Evolutionary conservation across 129 eudicot genomes (phyloP).

Genomic region (Centella asiatica): DNA sequence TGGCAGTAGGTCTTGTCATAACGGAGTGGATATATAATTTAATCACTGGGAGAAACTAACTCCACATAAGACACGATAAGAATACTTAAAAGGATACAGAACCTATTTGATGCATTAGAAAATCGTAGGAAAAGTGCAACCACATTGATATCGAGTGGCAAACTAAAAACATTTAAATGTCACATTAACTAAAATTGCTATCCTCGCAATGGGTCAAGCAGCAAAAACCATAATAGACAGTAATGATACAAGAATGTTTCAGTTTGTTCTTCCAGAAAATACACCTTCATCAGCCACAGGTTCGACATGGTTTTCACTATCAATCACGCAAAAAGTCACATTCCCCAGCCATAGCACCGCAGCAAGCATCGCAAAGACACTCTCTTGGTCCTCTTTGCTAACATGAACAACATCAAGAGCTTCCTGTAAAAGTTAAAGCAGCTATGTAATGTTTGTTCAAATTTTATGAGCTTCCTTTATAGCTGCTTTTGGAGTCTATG

Average conservation of each 20-base stretch:
- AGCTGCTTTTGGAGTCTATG: not conserved
- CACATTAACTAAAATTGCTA: not conserved
- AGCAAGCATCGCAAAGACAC: slow-evolving; percentile 70
- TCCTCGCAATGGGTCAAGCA: not conserved
- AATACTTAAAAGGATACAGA: not conserved
- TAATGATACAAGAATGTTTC: not conserved
- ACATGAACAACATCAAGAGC: slow-evolving; percentile 86
- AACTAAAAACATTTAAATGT: not conserved
- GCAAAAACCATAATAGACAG: not conserved
- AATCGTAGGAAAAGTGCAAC: not conserved
- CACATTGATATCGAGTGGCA: not conserved
- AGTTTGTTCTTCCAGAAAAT: not conserved
- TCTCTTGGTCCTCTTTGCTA: slow-evolving; percentile 73
- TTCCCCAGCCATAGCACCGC: slow-evolving; percentile 89
- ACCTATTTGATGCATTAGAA: not conserved
- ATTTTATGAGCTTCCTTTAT: not conserved
- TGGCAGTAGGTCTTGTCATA: too few relatives aligned
- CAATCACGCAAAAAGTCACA: slow-evolving; percentile 50
- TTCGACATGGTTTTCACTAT: slow-evolving; percentile 72
- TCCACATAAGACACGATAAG: not conserved
- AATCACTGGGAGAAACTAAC: not conserved
- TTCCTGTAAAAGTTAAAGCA: slow-evolving; percentile 42
- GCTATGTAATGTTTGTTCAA: not conserved
- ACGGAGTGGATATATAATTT: too few relatives aligned
- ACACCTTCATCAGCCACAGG: slow-evolving; percentile 84